Base-by-base conservation (phyloP, 345 rosid genomes). In the Rubroshorea leprosula region DNA sequence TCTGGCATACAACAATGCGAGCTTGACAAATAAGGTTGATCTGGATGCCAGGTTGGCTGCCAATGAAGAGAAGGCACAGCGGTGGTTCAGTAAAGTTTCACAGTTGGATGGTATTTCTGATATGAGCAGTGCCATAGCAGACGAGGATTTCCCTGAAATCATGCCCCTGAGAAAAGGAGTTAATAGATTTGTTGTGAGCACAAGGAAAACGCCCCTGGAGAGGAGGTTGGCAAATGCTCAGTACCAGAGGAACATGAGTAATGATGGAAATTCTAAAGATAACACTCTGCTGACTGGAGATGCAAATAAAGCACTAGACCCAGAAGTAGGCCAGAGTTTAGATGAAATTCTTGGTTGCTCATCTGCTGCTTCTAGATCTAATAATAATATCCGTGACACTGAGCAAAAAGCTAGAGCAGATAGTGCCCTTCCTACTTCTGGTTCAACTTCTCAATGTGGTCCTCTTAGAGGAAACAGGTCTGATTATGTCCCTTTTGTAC, bases 121-220 rank as follows among this genome's bases (percentile, higher is more conserved):
- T 52, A 65, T 75, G 66, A 77, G 68, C 49, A 75, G 76, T 69
- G 75, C 71, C 63, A 71, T 83, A 63, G 76, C 83, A 22, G 97
- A 89, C 74, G 86, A 89, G 70, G 96, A 85, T 72, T 83, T 93
- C 55, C 96, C 96, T 29, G 91, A 85, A 56, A 85, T 89, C 57
- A 89, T 85, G 94, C 99, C 96, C 18, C 75, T 87, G 77, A 82
- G 96, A 68, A 87, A 83, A 81, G 97, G 96, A 27, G 94, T 87
- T n/a, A 89, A 92, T 56, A 83, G 95, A 76, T 92, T 69, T 71
- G 93, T 92, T 47, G 93, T 89, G 59, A 84, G 81, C 79, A 84
- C 83, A n/a, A 81, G 90, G 76, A 89, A 86, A 72, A 76, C 93
- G n/a, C 98, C 96, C 18, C 69, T 77, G 49, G 98, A 84, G 77